phyloP scores from a whole-genome alignment of 768 basidiomycete genomes.

The Pleurotus tuber-regium region DNA sequence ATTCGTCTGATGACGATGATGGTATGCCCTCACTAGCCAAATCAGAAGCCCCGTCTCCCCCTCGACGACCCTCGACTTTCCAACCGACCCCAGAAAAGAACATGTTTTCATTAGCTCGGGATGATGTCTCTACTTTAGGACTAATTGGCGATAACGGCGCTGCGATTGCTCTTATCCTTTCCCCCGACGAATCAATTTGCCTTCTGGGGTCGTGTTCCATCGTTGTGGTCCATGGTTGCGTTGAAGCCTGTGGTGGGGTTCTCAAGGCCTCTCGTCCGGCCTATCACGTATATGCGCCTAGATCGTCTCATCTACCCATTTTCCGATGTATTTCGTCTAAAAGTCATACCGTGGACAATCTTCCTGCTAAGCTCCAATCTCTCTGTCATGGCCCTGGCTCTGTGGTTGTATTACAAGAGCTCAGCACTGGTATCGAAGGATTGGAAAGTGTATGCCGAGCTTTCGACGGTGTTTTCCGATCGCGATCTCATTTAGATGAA shows the following conservation, averaged over 20 bases:
- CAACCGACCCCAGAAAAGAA: constrained; percentile 42
- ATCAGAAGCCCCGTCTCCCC: background rate
- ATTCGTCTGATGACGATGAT: constrained; percentile 38
- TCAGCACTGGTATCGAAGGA: constrained; percentile 61
- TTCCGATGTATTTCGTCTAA: constrained; percentile 25
- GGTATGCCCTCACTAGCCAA: background rate
- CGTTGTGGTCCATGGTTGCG: constrained; percentile 57
- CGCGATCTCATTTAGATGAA: constrained; percentile 43
- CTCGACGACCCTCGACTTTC: constrained; percentile 43
- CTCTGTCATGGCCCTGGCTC: constrained; percentile 23
- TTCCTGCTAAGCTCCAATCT: constrained; percentile 18
- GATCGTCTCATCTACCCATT: constrained; percentile 72
- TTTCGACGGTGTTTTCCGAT: constrained; percentile 62
- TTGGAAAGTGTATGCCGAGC: constrained; percentile 60
- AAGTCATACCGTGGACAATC: constrained; percentile 9
- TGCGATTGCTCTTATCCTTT: constrained; percentile 42
- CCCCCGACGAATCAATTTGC: constrained; percentile 50
- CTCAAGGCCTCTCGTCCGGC: constrained; percentile 35
- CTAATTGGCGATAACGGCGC: constrained; percentile 17
- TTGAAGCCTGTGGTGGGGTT: constrained; percentile 57
- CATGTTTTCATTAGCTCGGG: constrained; percentile 38
- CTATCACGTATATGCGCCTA: constrained; percentile 71
- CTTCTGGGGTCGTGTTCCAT: constrained; percentile 68
- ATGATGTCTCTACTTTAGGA: constrained; percentile 32
- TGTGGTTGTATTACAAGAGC: constrained; percentile 55